Evolutionary conservation across 108 stramenopile species (phyloP).

Genomic region (Aurantiochytrium sp.): DNA sequence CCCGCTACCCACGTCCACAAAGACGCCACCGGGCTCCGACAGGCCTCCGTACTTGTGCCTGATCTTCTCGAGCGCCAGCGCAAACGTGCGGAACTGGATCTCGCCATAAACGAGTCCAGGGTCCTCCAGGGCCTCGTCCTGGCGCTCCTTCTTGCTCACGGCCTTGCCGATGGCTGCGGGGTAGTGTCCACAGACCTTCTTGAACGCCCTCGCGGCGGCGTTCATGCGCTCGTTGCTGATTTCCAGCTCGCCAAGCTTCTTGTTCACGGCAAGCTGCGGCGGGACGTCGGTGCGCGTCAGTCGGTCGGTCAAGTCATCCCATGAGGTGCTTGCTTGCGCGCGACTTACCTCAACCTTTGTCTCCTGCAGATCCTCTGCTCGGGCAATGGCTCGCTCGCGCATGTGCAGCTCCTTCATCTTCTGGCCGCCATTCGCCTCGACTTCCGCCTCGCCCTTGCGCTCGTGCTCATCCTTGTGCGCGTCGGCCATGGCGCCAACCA

Average conservation of each 20-base stretch:
- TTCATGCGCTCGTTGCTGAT: background rate
- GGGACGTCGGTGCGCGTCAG: background rate
- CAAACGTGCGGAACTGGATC: constrained; percentile 51
- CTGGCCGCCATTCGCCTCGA: background rate
- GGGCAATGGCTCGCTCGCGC: constrained; percentile 11
- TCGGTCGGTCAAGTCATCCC: too few relatives aligned
- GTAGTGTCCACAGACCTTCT: constrained; percentile 37
- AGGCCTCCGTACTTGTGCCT: constrained; percentile 43
- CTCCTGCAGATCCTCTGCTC: background rate
- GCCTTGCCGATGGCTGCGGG: constrained; percentile 49
- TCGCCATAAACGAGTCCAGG: constrained; percentile 52
- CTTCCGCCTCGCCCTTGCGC: background rate
- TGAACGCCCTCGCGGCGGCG: constrained; percentile 26
- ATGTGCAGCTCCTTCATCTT: constrained; percentile 16
- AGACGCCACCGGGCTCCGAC: constrained; percentile 33
- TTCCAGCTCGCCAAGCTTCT: background rate
- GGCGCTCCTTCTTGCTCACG: constrained; percentile 52
- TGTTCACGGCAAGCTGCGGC: background rate
- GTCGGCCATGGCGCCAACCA: background rate
- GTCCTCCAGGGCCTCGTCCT: constrained; percentile 33
- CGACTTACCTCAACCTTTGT: background rate
- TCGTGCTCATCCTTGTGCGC: background rate
- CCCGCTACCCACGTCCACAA: constrained; percentile 65
- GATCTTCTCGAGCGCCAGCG: constrained; percentile 46
- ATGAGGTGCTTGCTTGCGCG: too few relatives aligned